Conservation (phyloP, 306 rosid genomes). For the Inga laurina region DNA sequence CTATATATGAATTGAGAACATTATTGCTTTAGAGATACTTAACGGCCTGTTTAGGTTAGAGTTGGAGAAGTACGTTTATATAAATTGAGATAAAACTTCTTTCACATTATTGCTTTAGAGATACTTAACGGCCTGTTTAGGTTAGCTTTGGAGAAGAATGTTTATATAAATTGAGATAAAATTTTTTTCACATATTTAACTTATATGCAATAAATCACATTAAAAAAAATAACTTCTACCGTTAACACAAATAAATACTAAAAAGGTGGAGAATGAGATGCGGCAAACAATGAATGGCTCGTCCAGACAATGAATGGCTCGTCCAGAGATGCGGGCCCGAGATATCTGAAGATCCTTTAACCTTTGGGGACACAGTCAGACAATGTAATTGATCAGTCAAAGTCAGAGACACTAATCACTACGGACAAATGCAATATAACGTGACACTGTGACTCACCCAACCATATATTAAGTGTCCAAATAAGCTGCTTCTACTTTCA, state of each 20-base stretch:
- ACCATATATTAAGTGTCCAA: conserved; percentile 30
- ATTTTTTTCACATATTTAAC: too few species aligned
- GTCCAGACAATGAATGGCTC: conserved; percentile 36
- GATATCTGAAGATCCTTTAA: conserved; percentile 31
- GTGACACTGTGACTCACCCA: conserved; percentile 19
- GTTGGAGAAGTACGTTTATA: too few species aligned
- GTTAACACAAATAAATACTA: not conserved
- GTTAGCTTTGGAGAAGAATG: too few species aligned
- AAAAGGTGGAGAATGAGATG: conserved; percentile 48
- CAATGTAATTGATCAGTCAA: not conserved
- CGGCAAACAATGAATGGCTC: conserved; percentile 40
- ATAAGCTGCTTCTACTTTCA: conserved; percentile 40
- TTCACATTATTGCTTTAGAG: too few species aligned
- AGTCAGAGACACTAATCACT: not conserved
- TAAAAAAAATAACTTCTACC: too few species aligned
- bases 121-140: too few species aligned
- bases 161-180: too few species aligned
- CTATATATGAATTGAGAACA: not conserved
- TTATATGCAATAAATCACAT: too few species aligned
- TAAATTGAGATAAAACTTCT: too few species aligned
- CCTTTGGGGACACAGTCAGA: not conserved
- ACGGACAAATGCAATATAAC: conserved; percentile 13
- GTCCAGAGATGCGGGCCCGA: conserved; percentile 29
- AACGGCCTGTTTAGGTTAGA: too few species aligned
- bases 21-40: too few species aligned